Base-by-base conservation (phyloP, 2,329 filamentous ascomycete species). In the Apiospora koreana region DNA sequence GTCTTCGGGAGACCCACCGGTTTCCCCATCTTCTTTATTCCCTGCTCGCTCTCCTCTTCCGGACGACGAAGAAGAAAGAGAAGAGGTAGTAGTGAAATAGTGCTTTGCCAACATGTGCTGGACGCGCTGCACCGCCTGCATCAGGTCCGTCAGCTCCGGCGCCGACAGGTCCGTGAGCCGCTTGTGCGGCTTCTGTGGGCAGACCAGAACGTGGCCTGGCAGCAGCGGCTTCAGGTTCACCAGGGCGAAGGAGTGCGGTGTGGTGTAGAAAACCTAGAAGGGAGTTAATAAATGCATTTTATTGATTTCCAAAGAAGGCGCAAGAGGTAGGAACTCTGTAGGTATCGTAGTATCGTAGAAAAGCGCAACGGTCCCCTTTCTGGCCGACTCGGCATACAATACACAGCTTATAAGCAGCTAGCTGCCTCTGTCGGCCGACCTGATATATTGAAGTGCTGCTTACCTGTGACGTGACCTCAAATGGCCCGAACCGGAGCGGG, bases 221-320 rank as follows among this genome's bases (percentile, higher is more conserved):
- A 98, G 88, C 46, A 99, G 89, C 31, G 96, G 96, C 83, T 97
- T 98, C 79, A 98, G 89, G 83, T 99, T 99, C 70, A 98, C 95
- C 73, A 98, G 87, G 69, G 94, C 94, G 83, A 94, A 98, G 75
- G 92, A 93, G 76, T 92, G 87, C 0, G 88, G 86, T 1, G 95
- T 97, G 74, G 86, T 86, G 81, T 97, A 89, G 85, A 98, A 98
- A 84, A 98, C 94, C 93, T 98, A 75, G 41, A 54, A 2, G 41
- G 35, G n/a, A 16, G 58, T 69, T 65, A 69, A 70, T 58, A 35
- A 35, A 8, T 71, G 21, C 14, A 42, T 35, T 35, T 42, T 16
- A 16, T 43, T 16, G 41, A 16, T n/a, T 10, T 21, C 50, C 50
- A 5, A 35, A 8, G 28, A 9, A 31, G 50, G 28, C 16, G 16